Percentiles rank a stretch among this genome's conserved stretches.
Conservation (phyloP, 2,329 filamentous ascomycete genomes). For the Fusarium gaditjirri region DNA sequence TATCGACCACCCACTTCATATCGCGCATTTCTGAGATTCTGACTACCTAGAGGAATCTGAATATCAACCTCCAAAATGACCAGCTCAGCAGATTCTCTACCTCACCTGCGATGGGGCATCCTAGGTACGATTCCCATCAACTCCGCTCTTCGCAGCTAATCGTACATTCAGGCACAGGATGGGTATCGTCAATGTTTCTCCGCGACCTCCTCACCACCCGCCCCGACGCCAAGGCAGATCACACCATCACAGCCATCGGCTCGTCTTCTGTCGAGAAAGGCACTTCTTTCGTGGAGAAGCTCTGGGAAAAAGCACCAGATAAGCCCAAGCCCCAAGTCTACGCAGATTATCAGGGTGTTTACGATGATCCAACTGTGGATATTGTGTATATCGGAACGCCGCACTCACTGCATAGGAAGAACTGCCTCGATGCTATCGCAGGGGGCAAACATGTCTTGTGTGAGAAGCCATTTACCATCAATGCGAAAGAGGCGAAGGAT, state of each 20-base stretch:
- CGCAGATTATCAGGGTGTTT: slow-evolving; percentile 50
- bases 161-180: slow-evolving; percentile 5
- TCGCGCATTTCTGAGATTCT: neutral
- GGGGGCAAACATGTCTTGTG: slow-evolving; percentile 58
- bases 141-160: rapidly evolving
- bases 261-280: slow-evolving; percentile 5
- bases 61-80: slow-evolving; percentile 16
- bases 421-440: slow-evolving; percentile 55
- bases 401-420: slow-evolving; percentile 56
- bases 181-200: slow-evolving; percentile 28
- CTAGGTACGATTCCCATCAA: neutral
- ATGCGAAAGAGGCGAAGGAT: slow-evolving; percentile 9
- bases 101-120: slow-evolving; percentile 20
- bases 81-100: neutral
- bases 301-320: neutral
- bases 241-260: slow-evolving; percentile 9
- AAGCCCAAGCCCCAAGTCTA: slow-evolving; percentile 10
- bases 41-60: rapidly evolving
- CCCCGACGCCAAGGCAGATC: slow-evolving; percentile 1
- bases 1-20: neutral
- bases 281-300: neutral
- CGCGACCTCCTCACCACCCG: slow-evolving; percentile 5
- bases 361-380: slow-evolving; percentile 54
- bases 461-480: slow-evolving; percentile 56
- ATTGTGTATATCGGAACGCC: slow-evolving; percentile 59